These are phyloP conservation scores for Penicillium coprophilum DNA, from an alignment of 495 filamentous ascomycete genomes.

Conservation along the genomic window DNA sequence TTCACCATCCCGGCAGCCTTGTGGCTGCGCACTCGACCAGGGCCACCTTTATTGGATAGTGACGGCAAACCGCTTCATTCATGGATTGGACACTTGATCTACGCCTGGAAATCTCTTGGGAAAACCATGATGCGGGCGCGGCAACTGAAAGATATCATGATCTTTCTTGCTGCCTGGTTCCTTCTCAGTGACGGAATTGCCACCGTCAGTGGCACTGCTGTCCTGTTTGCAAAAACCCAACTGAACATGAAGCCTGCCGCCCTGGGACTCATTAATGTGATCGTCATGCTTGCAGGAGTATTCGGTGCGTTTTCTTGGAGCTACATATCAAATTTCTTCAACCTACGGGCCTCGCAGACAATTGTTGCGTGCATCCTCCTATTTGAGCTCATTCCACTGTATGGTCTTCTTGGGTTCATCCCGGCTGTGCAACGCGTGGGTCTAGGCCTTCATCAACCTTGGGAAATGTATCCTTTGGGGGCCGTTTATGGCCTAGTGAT, in stretches of 20 bases:
- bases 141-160: constrained; percentile 75
- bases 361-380: constrained; percentile 86
- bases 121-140: constrained; percentile 76
- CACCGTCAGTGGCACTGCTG: constrained; percentile 90
- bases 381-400: constrained; percentile 90
- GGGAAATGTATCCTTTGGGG: constrained; percentile 96
- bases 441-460: constrained; percentile 83
- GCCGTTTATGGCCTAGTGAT: constrained; percentile 91
- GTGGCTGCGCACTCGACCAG: constrained; percentile 89
- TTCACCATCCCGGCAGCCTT: constrained; percentile 88
- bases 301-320: constrained; percentile 90
- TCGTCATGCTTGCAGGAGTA: constrained; percentile 79
- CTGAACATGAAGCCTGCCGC: constrained; percentile 85
- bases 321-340: constrained; percentile 63
- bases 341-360: constrained; percentile 74
- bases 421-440: constrained; percentile 75
- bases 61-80: constrained; percentile 42
- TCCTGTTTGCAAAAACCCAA: constrained; percentile 93
- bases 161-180: constrained; percentile 94
- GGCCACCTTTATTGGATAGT: constrained; percentile 63
- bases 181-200: constrained; percentile 91
- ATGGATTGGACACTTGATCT: constrained; percentile 65
- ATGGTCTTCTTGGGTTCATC: constrained; percentile 86
- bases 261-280: constrained; percentile 90
- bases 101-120: constrained; percentile 82